Base-by-base conservation (phyloP, 2,329 filamentous ascomycete genomes). In the Fusarium buxicola region DNA sequence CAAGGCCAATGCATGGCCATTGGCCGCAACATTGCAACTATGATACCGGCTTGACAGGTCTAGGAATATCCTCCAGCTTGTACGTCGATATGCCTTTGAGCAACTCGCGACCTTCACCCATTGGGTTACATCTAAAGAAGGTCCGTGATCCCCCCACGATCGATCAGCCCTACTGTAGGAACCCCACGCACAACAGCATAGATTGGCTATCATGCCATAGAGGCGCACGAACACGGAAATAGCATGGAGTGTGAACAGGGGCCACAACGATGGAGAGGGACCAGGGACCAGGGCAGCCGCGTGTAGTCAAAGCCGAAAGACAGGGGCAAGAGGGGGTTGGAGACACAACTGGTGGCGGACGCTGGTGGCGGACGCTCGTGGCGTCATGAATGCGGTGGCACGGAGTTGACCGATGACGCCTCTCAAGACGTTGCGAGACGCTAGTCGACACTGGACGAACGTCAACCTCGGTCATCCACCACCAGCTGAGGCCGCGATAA, bases 101-200 rank as follows among this genome's bases (percentile, higher is more conserved):
- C 8, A 18, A 18, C 34, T 25, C 36, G 21, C 18, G 24, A 39
- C 5, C 36, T 13, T 39, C 10, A 7, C 36, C 36, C 12, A 12
- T 12, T 10, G 5, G 21, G 21, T 21, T 21, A 6, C 21, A 21
- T 21, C 21, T 6, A 21, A 21, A 6, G 21, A 13, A 3, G 28
- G 12, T 9, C 41, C 28, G n/a, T 16, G 15, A 21, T 5, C 16
- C 27, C n/a, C 8, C 16, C 41, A 15, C 16, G 11, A 45, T 18
- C 41, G 28, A 32, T 32, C 41, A 45, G 41, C 41, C 41, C 41
- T 45, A 32, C n/a, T 45, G 21, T n/a, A 25, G 21, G 16, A 25
- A n/a, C 21, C 36, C 25, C 36, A 21, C 21, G 21, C 5, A 39
- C 18, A 2, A 18, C 9, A 3, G 36, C 8, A 39, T 24, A 8